phyloP scores from a whole-genome alignment of 2,329 filamentous ascomycete species.

The Epichloe coenophiala region DNA sequence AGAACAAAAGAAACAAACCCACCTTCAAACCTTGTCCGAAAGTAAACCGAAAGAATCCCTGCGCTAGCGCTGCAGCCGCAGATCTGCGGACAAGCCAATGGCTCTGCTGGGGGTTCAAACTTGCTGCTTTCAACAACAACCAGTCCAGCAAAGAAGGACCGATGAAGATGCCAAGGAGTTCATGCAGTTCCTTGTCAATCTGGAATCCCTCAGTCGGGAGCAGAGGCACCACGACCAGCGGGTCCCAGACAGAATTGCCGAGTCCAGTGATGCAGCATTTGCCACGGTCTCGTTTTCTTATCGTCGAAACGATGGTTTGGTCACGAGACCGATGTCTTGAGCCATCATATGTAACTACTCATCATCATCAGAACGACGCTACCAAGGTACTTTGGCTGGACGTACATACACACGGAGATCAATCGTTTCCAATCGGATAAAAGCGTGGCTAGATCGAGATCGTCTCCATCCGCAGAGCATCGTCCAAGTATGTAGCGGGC shows the following conservation, averaged over 20 bases:
- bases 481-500: too few species aligned
- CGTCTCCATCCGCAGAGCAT: too few species aligned
- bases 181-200: not conserved
- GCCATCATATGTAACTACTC: too few species aligned
- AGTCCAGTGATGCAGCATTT: constrained; percentile 2
- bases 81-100: constrained; percentile 13
- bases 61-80: constrained; percentile 7
- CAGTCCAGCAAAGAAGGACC: constrained; percentile 1
- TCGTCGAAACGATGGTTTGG: too few species aligned
- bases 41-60: constrained; percentile 8
- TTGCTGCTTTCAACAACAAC: not conserved
- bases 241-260: constrained; percentile 3
- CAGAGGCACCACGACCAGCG: not conserved
- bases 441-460: too few species aligned
- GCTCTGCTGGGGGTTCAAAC: constrained; percentile 1
- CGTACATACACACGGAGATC: too few species aligned
- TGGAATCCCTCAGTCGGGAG: not conserved
- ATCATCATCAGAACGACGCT: too few species aligned
- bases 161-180: not conserved
- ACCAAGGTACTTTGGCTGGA: too few species aligned
- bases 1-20: not conserved
- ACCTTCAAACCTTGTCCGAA: not conserved
- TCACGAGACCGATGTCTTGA: too few species aligned
- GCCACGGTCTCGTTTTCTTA: too few species aligned
- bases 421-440: too few species aligned